Evolutionary conservation across 495 filamentous ascomycete species (phyloP), one percentile per base, ranked within the genome.

Genomic region (Penicillium cataractarum): DNA sequence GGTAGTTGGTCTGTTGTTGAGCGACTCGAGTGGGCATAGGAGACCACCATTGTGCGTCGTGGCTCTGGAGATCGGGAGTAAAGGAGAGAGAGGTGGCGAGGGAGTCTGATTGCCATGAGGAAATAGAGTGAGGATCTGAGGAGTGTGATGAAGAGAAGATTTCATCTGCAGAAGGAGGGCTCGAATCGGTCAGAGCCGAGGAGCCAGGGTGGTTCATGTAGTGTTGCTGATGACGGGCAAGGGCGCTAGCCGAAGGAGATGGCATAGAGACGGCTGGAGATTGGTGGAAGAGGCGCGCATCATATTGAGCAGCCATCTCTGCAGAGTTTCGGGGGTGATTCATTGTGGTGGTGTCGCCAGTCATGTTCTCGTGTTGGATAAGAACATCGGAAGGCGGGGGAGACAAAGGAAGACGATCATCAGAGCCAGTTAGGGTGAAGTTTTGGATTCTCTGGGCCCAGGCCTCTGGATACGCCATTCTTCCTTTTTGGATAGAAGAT

Each of bases 31-130:
- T 65, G 35, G 74, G 68, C 70, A 80, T 74, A 32, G 76, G 71
- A 1, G 78, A 76, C 80, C 80, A 82, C 80, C 80, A 81, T 22
- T 77, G 73, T 15, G 67, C 50, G 57, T 82, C 78, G 39, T 78
- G 75, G 58, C 68, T 60, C 22, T 76, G 70, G 22, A 82, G 64
- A 49, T 79, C 77, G 37, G 76, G 76, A 8, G 77, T 79, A 62
- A 78, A 79, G 26, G 77, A 70, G 42, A 81, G 60, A 57, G 66
- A 68, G 49, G 78, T 63, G 13, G 67, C 66, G 42, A 80, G 68
- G 49, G 76, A 67, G 58, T 81, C 78, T 19, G 78, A 77, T 65
- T 81, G 73, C 78, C 80, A 82, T 40, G 80, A 78, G 52, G 76
- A 76, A 32, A 81, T 64, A 33, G 78, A 79, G 24, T 79, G 76